Evolutionary conservation across 208 protist species (phyloP).

Genomic region (Plasmodiophora brassicae): DNA sequence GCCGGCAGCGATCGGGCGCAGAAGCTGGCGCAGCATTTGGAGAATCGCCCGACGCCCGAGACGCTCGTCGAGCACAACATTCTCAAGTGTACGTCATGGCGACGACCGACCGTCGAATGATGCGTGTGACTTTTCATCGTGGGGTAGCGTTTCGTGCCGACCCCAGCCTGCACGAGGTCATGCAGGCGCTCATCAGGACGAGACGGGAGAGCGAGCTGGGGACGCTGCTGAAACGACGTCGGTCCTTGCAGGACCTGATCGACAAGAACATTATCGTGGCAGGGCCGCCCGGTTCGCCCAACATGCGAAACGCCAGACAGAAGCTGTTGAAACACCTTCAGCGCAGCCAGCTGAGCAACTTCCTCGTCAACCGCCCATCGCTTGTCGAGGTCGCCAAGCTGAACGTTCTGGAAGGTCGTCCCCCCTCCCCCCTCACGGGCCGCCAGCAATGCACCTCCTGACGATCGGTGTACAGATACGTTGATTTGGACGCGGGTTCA

Average conservation of each 20-base stretch:
- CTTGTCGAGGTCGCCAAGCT: neutral
- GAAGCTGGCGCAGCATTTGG: neutral
- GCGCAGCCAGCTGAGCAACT: neutral
- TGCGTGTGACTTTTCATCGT: neutral
- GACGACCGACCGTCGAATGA: too few species aligned
- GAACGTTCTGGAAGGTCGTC: constrained; percentile 14
- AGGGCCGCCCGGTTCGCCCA: neutral
- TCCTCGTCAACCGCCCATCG: neutral
- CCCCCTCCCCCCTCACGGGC: too few species aligned
- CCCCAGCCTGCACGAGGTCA: neutral
- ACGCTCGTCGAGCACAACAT: constrained; percentile 7
- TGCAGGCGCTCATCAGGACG: neutral
- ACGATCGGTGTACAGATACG: neutral
- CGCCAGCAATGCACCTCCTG: neutral
- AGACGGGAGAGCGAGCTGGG: neutral
- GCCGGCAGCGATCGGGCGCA: too few species aligned
- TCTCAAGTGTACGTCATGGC: neutral
- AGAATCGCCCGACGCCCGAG: neutral
- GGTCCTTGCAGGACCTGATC: neutral
- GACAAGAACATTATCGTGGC: neutral
- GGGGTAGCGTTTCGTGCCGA: neutral
- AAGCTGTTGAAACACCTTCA: constrained; percentile 1
- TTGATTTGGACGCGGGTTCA: neutral
- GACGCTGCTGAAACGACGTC: neutral
- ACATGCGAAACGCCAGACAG: neutral